These are phyloP conservation scores for Torulaspora franciscae DNA, from an alignment of 805 yeast species.

Conservation along the genomic window DNA sequence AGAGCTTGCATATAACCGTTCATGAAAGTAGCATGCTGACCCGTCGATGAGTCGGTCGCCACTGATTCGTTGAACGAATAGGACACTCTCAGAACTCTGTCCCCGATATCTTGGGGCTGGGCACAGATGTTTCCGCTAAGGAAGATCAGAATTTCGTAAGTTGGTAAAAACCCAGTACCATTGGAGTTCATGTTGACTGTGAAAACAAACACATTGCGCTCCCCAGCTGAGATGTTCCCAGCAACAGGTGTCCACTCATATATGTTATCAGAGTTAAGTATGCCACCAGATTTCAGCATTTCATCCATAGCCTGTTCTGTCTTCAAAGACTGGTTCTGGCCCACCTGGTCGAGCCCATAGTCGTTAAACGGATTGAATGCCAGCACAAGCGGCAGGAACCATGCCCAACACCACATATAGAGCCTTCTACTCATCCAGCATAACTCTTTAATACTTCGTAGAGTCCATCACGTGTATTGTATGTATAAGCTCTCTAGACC, in stretches of 20 bases:
- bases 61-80: slow-evolving; percentile 29
- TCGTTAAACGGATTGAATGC: slow-evolving; percentile 3
- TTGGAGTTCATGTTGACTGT: slow-evolving; percentile 17
- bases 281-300: not conserved
- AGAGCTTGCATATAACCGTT: slow-evolving; percentile 32
- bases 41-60: slow-evolving; percentile 15
- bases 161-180: slow-evolving; percentile 14
- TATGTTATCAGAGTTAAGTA: slow-evolving; percentile 29
- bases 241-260: slow-evolving; percentile 34
- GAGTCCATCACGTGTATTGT: slow-evolving; percentile 2
- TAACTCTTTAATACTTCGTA: not conserved
- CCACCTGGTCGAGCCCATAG: not conserved
- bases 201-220: slow-evolving; percentile 25
- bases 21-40: slow-evolving; percentile 15
- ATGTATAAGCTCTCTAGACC: not conserved
- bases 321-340: slow-evolving; percentile 1
- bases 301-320: not conserved
- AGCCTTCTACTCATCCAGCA: not conserved
- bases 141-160: slow-evolving; percentile 29
- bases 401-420: not conserved
- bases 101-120: slow-evolving; percentile 23
- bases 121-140: slow-evolving; percentile 36
- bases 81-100: slow-evolving; percentile 20
- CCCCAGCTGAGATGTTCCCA: slow-evolving; percentile 28
- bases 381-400: slow-evolving; percentile 1